Evolutionary conservation across 495 filamentous ascomycete genomes (phyloP).

Genomic region (Aspergillus mulundensis): DNA sequence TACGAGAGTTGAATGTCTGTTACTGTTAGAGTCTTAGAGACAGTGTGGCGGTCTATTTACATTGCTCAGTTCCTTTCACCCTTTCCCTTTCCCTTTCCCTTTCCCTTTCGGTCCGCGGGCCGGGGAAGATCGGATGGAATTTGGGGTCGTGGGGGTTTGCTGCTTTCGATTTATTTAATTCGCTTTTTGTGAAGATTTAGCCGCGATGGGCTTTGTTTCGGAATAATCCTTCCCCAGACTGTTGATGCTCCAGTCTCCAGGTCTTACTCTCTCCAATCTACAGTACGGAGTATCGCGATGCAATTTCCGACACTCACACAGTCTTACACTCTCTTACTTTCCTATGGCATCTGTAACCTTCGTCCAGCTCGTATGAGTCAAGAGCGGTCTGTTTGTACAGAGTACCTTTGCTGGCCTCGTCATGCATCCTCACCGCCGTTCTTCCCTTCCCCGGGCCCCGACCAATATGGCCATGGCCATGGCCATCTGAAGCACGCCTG

Average conservation of each 20-base stretch:
- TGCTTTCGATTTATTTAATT: not conserved
- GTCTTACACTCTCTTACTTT: not conserved
- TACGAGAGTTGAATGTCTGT: not conserved
- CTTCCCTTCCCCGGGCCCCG: not conserved
- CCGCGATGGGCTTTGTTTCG: not conserved
- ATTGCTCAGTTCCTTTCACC: not conserved
- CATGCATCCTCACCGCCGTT: constrained; percentile 2
- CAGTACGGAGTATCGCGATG: not conserved
- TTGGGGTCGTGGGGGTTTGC: constrained; percentile 14
- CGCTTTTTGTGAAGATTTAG: not conserved
- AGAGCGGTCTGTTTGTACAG: not conserved
- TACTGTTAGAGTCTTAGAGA: too few relatives aligned
- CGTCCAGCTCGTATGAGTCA: not conserved
- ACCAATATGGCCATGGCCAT: too few relatives aligned
- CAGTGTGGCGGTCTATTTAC: constrained; percentile 12
- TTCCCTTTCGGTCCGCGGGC: constrained; percentile 19
- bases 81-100: constrained; percentile 12
- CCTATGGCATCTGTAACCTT: not conserved
- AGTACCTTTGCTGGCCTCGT: constrained; percentile 1
- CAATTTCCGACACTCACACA: not conserved
- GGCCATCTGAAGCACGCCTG: not conserved
- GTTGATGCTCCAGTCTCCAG: constrained; percentile 1
- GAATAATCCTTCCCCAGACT: not conserved
- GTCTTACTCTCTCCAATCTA: not conserved
- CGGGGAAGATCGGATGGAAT: constrained; percentile 25